Percentiles rank a stretch among this genome's conserved stretches.
These are phyloP conservation scores for Blastobotrys parvus DNA, from an alignment of 805 yeast species.

Conservation along the genomic window DNA sequence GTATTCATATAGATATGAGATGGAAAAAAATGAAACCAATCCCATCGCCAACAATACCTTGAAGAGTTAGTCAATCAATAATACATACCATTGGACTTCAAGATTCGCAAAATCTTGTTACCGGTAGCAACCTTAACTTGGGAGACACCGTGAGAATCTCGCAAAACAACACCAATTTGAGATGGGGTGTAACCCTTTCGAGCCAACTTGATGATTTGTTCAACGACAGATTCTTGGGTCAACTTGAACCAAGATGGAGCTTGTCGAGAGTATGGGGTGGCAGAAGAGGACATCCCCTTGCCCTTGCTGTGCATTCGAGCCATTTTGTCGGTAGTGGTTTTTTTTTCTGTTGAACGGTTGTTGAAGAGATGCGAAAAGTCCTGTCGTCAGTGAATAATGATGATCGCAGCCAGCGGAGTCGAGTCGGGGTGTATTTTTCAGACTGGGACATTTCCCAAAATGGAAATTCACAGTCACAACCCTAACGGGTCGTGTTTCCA, in stretches of 20 bases:
- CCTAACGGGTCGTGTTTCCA: not conserved
- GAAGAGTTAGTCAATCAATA: not conserved
- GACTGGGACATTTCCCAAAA: not conserved
- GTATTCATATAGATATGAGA: too few species aligned
- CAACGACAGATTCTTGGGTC: constrained; percentile 90
- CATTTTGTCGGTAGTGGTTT: constrained; percentile 41
- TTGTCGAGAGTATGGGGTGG: constrained; percentile 98
- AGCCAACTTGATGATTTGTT: constrained; percentile 98
- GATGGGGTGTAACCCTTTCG: constrained; percentile 99
- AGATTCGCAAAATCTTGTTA: constrained; percentile 98
- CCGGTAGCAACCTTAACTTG: constrained; percentile 97
- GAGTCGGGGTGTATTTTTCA: too few species aligned
- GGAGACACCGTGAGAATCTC: constrained; percentile 99
- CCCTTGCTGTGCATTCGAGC: constrained; percentile 99
- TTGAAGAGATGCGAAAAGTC: not conserved
- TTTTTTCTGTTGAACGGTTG: not conserved
- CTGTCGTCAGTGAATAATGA: too few species aligned
- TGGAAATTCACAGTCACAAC: not conserved
- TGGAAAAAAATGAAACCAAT: too few species aligned
- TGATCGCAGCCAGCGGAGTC: too few species aligned
- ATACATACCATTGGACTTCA: constrained; percentile 85
- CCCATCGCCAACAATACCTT: not conserved
- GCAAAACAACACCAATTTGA: constrained; percentile 97
- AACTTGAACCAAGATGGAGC: constrained; percentile 99
- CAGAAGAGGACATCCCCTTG: constrained; percentile 98